Conservation (phyloP, 306 rosid genomes). For the Hippophae gyantsensis region DNA sequence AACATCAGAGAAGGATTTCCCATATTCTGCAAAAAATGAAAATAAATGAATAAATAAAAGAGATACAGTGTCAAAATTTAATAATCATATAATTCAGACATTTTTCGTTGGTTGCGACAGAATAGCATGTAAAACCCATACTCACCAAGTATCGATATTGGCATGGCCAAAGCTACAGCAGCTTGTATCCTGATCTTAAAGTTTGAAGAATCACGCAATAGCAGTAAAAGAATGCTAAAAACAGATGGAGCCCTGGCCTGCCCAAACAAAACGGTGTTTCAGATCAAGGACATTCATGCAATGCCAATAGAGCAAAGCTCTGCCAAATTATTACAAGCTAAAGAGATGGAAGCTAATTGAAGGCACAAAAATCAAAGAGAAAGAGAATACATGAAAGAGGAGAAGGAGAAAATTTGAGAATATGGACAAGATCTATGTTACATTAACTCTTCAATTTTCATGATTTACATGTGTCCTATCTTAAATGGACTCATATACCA, state of each 20-base stretch:
- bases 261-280: constrained; percentile 6
- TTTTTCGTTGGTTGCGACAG: not conserved
- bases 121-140: constrained; percentile 10
- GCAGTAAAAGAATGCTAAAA: constrained; percentile 71
- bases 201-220: constrained; percentile 75
- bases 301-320: too few species aligned
- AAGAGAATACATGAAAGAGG: too few species aligned
- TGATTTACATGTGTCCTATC: too few species aligned
- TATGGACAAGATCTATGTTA: not conserved
- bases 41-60: too few species aligned
- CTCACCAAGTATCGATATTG: constrained; percentile 56
- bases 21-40: constrained; percentile 49
- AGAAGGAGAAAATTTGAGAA: not conserved
- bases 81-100: too few species aligned
- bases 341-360: not conserved
- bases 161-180: constrained; percentile 92
- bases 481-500: too few species aligned
- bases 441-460: not conserved
- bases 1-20: constrained; percentile 64
- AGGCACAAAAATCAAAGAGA: not conserved
- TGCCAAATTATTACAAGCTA: not conserved
- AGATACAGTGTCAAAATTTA: too few species aligned
- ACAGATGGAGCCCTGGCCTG: constrained; percentile 82
- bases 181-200: constrained; percentile 93
- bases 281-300: too few species aligned